Conservation (phyloP, 176 grass and related monocot species). For the Saccharum officinarum region DNA sequence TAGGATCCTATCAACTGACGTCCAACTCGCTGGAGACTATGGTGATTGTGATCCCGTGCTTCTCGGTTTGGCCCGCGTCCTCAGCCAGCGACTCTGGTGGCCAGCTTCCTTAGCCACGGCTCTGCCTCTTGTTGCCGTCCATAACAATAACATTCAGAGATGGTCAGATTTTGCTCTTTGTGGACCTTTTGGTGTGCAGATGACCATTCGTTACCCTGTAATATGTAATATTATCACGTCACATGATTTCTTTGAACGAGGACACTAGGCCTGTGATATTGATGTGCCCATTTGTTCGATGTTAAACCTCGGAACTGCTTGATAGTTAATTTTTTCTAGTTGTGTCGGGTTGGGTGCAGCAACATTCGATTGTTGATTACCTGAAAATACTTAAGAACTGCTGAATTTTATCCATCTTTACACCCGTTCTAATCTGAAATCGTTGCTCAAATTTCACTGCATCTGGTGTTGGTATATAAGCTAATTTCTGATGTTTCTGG, state of each 20-base stretch:
- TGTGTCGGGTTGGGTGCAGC: neutral
- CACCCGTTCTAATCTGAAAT: neutral
- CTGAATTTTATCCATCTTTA: neutral
- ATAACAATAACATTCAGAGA: neutral
- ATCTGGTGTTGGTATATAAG: neutral
- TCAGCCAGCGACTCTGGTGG: too few species aligned
- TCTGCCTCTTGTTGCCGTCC: too few species aligned
- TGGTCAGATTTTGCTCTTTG: slow-evolving; percentile 24
- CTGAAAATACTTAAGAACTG: neutral
- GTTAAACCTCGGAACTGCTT: neutral
- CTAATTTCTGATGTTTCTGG: neutral
- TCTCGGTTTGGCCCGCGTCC: too few species aligned
- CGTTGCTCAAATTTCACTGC: neutral
- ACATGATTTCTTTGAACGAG: neutral
- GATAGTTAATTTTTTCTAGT: neutral
- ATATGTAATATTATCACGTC: slow-evolving; percentile 19
- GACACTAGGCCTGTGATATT: neutral
- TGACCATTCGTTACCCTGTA: neutral
- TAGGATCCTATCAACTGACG: too few species aligned
- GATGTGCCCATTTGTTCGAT: neutral
- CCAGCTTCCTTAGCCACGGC: too few species aligned
- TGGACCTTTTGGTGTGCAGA: neutral
- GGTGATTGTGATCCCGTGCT: too few species aligned
- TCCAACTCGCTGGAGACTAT: too few species aligned
- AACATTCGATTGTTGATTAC: neutral